Base-by-base conservation (phyloP, 805 yeast genomes). In the Candida ovalis region DNA sequence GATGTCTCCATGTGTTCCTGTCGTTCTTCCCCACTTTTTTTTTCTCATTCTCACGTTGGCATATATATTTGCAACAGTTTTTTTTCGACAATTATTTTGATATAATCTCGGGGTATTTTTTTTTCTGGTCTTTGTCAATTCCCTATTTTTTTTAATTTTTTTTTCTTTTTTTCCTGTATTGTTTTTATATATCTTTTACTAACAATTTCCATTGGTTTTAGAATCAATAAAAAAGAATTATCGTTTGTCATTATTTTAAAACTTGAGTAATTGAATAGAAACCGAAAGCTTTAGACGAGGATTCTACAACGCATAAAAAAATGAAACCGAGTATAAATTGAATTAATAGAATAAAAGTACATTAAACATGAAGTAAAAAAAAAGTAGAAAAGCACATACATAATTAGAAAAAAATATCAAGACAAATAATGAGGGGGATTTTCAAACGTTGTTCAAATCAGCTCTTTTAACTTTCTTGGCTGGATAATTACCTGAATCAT, bases 391-490 rank as follows among this genome's bases (percentile, higher is more conserved):
- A 25, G 28, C 9, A 7, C 9, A 25, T 25, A 25, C 28, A 25
- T 25, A n/a, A 30, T 30, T 13, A 30, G 15, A 30, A 30, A 30
- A 18, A 35, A 5, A 18, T n/a, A 18, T 35, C 36, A n/a, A n/a
- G n/a, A n/a, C n/a, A n/a, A n/a, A n/a, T n/a, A n/a, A n/a, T n/a
- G n/a, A n/a, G n/a, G n/a, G 28, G 10, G 28, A 10, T 7, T 17
- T n/a, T 44, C 39, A 49, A 32, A 48, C 38, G 25, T 51, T 53
- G 40, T 47, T 57, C 43, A 59, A 47, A 28, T 57, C 61, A 4
- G 60, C 63, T 42, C 63, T 46, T 50, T 58, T 59, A 18, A 46
- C 42, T 44, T 46, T 55, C 40, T 54, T 56, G 32, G 36, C 44
- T 13, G 37, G 9, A 32, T 27, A 36, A 28, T 41, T 44, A 5